Conservation (phyloP, 805 yeast species). For the Isabelozyma heimii region DNA sequence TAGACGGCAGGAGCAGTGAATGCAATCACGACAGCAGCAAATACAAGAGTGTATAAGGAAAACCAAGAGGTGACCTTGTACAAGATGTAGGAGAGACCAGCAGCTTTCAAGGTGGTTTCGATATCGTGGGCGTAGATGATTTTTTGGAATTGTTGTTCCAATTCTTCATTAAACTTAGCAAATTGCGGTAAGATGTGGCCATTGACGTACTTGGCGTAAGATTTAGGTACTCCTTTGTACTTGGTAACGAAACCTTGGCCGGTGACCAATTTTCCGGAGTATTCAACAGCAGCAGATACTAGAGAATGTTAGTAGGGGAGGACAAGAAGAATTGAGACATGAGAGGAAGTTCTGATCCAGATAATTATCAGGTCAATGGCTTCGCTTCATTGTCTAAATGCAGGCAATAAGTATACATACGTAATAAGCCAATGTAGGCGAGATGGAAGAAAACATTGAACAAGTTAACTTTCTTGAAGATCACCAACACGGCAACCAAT, state of each 20-base stretch:
- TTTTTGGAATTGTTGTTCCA: constrained; percentile 54
- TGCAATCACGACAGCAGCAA: constrained; percentile 54
- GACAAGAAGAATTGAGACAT: too few relatives aligned
- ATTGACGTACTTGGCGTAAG: constrained; percentile 34
- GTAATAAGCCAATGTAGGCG: constrained; percentile 53
- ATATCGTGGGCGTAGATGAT: constrained; percentile 67
- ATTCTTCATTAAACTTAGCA: constrained; percentile 44
- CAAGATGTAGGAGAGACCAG: constrained; percentile 59
- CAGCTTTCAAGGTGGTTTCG: constrained; percentile 70
- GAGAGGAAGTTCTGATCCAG: too few relatives aligned
- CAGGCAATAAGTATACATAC: constrained; percentile 18
- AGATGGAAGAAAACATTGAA: constrained; percentile 59
- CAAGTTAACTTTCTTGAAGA: constrained; percentile 63
- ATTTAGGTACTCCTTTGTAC: constrained; percentile 58
- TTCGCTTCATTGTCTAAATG: background rate
- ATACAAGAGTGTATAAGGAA: constrained; percentile 65
- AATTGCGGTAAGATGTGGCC: constrained; percentile 40
- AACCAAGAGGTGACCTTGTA: constrained; percentile 75
- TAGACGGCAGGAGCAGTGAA: constrained; percentile 79
- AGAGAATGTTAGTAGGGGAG: constrained; percentile 23
- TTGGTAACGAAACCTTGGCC: constrained; percentile 81
- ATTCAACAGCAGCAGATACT: constrained; percentile 73
- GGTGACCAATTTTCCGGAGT: constrained; percentile 64
- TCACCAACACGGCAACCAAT: constrained; percentile 50
- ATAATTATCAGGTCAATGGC: too few relatives aligned